Base-by-base conservation (phyloP, 805 yeast genomes). In the Kockiozyma suomiensis region DNA sequence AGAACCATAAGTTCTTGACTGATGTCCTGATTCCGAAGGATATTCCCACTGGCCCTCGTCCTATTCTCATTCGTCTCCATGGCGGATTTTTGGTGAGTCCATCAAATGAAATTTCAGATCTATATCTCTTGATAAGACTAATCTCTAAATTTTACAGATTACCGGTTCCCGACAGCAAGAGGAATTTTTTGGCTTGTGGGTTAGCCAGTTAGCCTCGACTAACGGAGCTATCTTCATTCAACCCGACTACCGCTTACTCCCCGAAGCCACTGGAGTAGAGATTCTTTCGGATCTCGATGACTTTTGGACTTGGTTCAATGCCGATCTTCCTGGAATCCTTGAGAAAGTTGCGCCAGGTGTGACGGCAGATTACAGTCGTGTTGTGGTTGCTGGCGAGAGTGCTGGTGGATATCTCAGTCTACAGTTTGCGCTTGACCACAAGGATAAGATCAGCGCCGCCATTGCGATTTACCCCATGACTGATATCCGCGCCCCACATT, bases 391-490 rank as follows among this genome's bases (percentile, higher is more conserved):
- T 19, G 61, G 61, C 43, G 61, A 50, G 41, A 51, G 57, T 32
- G 61, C 61, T 6, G 56, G 61, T 32, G 61, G 61, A 10, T 57
- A 57, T 26, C 61, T 57, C 15, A 40, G 50, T 25, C 25, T 57
- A 37, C 61, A 57, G 40, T 43, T 50, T 26, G 59, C 59, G 28
- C 42, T 56, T 10, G 54, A 50, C 43, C 59, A 56, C 40, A 30
- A 33, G 43, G 50, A 43, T 6, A 52, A 56, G 30, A 25, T 56
- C 23, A 8, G 55, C 28, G 59, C 59, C 26, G 50, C 50, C 5
- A 48, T 42, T 23, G 23, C 59, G 4, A 52, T 50, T 2, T 56
- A 56, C 23, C 59, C 59, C 10, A 45, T 56, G 38, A 58, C 53
- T 12, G 57, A 58, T 37, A 41, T 58, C 30, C 52, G 53, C 17